Evolutionary conservation across 2,329 filamentous ascomycete genomes (phyloP), one percentile per base, ranked within the genome.

Genomic region (Paracorniculantispora psalliotae): DNA sequence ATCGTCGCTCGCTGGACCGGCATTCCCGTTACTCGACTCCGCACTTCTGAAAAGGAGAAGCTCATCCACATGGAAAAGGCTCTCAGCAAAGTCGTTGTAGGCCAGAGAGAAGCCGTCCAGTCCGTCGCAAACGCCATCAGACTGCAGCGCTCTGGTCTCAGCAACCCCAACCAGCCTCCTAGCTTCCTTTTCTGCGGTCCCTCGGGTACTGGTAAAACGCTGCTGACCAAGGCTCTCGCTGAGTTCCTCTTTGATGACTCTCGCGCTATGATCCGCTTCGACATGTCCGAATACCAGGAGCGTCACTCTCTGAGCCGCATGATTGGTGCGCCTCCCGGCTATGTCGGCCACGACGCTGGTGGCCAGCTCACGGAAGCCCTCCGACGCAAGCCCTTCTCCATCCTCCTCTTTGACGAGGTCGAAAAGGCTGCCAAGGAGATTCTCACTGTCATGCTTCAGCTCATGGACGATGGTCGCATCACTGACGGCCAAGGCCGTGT

Each of bases 251-350:
- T 99, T 77, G 94, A 99, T 71, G 94, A 99, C 67, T 78, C 93
- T 26, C 97, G 97, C 79, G 81, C 93, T 35, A 97, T 99, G 94
- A 96, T 99, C 67, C 89, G 94, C 41, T 96, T 99, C 77, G 94
- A 99, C 72, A 99, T 99, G 94, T 97, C 93, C 5, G 94, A 99
- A 75, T 99, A 99, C 74, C 96, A 99, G 75, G 94, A 99, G 75
- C 88, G 93, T 5, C 94, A 99, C 73, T 89, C 93, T 0, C 84
- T 99, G 15, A 96, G 91, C 72, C 87, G 94, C 61, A 97, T 99
- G 91, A 99, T 99, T 67, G 94, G 94, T 71, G 92, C 94, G 21
- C 94, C 94, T 21, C 94, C 94, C 4, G 94, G 94, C 63, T 99
- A 99, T 66, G 92, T 99, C 61, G 94, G 94, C 17, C 93, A 99